Conservation (phyloP, 176 grass and related monocot genomes). For the Zoysia pacifica region DNA sequence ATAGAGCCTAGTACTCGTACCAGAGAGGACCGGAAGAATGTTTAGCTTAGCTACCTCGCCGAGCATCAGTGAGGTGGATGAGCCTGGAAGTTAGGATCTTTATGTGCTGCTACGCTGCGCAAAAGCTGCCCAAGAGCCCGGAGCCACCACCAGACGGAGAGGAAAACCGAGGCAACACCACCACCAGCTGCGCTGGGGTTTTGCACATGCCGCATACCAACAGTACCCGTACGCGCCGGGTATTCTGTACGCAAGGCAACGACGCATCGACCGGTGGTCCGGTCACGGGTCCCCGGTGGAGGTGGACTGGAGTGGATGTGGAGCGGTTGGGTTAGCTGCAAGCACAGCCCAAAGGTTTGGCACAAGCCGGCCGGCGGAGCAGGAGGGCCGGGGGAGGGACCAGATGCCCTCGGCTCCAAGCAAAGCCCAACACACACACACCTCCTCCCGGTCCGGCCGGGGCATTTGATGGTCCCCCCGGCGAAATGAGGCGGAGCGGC, state of each 20-base stretch:
- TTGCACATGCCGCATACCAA: neutral
- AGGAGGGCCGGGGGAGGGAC: slow-evolving; percentile 26
- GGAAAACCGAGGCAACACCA: too few species aligned
- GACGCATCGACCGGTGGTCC: neutral
- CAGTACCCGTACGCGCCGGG: neutral
- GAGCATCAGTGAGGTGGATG: neutral
- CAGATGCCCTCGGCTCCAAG: slow-evolving; percentile 54
- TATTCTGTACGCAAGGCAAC: neutral
- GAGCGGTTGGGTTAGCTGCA: slow-evolving; percentile 37
- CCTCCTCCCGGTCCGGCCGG: too few species aligned
- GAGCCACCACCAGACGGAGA: too few species aligned
- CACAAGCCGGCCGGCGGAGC: slow-evolving; percentile 18
- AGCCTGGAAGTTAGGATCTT: slow-evolving; percentile 34
- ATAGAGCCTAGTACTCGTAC: too few species aligned
- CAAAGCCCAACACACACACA: neutral
- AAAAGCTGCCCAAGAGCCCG: slow-evolving; percentile 36
- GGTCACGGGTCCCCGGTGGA: neutral
- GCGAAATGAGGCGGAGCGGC: slow-evolving; percentile 18
- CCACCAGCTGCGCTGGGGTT: neutral
- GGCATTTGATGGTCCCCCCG: too few species aligned
- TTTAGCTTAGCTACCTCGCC: neutral
- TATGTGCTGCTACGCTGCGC: neutral
- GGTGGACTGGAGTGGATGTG: neutral
- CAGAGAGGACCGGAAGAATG: neutral
- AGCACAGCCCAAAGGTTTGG: slow-evolving; percentile 68